A percentile compares a stretch with the other conserved stretches of the same genome.
These are phyloP conservation scores for Rasamsonia emersonii DNA, from an alignment of 2,329 filamentous ascomycete species.

Conservation along the genomic window DNA sequence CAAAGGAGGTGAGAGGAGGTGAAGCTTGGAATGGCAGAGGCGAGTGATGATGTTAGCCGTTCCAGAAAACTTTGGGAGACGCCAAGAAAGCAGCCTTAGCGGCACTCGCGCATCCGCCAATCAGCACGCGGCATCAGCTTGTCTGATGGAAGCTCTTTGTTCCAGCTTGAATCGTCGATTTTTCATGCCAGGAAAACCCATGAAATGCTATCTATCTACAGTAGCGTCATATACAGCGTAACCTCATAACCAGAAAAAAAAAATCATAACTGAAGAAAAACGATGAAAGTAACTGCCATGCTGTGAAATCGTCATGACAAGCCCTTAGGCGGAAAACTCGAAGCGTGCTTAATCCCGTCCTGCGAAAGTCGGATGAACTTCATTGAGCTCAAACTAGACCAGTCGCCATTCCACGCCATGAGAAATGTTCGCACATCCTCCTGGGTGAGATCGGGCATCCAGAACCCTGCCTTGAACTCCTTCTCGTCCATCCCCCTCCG, in stretches of 20 bases:
- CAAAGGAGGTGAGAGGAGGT: not conserved
- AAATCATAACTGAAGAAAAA: constrained; percentile 11
- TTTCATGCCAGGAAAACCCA: too few relatives aligned
- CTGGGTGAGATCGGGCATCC: constrained; percentile 65
- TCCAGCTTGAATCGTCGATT: too few relatives aligned
- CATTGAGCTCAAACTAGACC: constrained; percentile 68
- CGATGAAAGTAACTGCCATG: constrained; percentile 7
- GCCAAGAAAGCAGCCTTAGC: constrained; percentile 13
- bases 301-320: constrained; percentile 29
- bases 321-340: constrained; percentile 68
- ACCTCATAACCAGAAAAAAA: too few relatives aligned
- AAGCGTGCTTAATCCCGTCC: constrained; percentile 56
- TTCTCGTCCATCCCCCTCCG: constrained; percentile 62
- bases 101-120: constrained; percentile 6
- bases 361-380: constrained; percentile 67
- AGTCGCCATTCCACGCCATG: constrained; percentile 70
- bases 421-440: constrained; percentile 57
- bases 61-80: constrained; percentile 16
- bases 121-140: constrained; percentile 2
- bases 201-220: too few relatives aligned
- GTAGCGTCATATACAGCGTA: too few relatives aligned
- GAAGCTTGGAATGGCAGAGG: not conserved
- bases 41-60: constrained; percentile 10
- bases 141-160: too few relatives aligned
- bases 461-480: constrained; percentile 77